Evolutionary conservation across 2,329 filamentous ascomycete genomes (phyloP).

Genomic region (Colletotrichum tropicale): DNA sequence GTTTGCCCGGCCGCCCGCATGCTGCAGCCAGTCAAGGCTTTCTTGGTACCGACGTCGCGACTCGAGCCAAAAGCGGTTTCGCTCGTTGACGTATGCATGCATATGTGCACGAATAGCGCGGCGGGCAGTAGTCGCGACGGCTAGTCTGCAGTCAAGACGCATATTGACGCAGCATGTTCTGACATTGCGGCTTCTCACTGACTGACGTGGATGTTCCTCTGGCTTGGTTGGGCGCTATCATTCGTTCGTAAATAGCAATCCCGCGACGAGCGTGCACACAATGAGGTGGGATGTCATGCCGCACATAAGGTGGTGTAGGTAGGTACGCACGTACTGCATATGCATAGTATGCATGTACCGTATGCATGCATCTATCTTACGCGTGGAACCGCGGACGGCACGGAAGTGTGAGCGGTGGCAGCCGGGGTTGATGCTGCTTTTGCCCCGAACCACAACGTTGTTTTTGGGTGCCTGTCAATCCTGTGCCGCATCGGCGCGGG

Average conservation of each 20-base stretch:
- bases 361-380: neutral
- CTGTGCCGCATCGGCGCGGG: neutral
- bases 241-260: neutral
- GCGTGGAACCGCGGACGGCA: neutral
- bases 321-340: neutral
- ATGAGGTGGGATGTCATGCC: neutral
- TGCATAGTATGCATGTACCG: neutral
- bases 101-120: slow-evolving; percentile 1
- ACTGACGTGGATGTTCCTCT: neutral
- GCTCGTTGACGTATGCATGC: slow-evolving; percentile 12
- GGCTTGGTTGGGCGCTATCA: neutral
- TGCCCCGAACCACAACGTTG: neutral
- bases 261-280: neutral
- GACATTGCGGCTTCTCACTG: neutral
- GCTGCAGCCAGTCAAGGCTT: neutral
- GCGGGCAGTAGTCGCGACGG: neutral
- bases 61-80: slow-evolving; percentile 16
- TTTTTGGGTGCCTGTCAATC: neutral
- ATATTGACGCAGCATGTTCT: neutral
- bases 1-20: neutral
- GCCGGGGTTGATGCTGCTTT: neutral
- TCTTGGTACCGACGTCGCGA: slow-evolving; percentile 13
- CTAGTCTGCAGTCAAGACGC: neutral
- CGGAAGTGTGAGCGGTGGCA: neutral
- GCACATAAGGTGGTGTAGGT: neutral